Percentiles rank a stretch among this genome's conserved stretches.
phyloP scores from a whole-genome alignment of 805 yeast genomes.

The Scheffersomyces lignosus region DNA sequence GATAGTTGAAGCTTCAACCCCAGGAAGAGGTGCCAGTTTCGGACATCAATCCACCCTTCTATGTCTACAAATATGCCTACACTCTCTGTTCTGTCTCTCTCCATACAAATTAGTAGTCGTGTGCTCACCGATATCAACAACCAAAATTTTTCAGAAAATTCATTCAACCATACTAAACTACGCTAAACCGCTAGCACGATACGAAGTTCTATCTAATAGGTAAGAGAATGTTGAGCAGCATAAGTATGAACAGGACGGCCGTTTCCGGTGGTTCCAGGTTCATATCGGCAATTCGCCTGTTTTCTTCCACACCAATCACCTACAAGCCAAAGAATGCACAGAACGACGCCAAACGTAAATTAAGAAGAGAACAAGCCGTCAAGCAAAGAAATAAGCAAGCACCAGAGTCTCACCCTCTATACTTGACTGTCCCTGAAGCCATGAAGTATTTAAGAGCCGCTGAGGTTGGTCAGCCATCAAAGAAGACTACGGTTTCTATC shows the following conservation, averaged over 20 bases:
- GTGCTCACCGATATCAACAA: neutral
- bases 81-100: too few species aligned
- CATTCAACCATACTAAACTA: too few species aligned
- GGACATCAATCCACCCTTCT: too few species aligned
- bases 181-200: slow-evolving; percentile 6
- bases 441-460: slow-evolving; percentile 80
- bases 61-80: too few species aligned
- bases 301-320: slow-evolving; percentile 7
- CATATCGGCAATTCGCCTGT: slow-evolving; percentile 4
- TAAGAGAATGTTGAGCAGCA: neutral
- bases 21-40: too few species aligned
- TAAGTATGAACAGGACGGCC: neutral
- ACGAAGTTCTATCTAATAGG: too few species aligned
- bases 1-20: too few species aligned
- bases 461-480: slow-evolving; percentile 80
- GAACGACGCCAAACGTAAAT: slow-evolving; percentile 20
- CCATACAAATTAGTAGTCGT: neutral
- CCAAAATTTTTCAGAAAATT: neutral
- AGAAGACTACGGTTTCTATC: slow-evolving; percentile 65
- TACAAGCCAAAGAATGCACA: slow-evolving; percentile 8
- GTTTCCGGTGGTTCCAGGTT: neutral
- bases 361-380: slow-evolving; percentile 22
- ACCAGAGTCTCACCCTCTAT: slow-evolving; percentile 53
- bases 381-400: slow-evolving; percentile 25
- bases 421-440: slow-evolving; percentile 72